A percentile compares a stretch with the other conserved stretches of the same genome.
Evolutionary conservation across 169 alveolate genomes (phyloP).

Genomic region (Plasmodium inui): DNA sequence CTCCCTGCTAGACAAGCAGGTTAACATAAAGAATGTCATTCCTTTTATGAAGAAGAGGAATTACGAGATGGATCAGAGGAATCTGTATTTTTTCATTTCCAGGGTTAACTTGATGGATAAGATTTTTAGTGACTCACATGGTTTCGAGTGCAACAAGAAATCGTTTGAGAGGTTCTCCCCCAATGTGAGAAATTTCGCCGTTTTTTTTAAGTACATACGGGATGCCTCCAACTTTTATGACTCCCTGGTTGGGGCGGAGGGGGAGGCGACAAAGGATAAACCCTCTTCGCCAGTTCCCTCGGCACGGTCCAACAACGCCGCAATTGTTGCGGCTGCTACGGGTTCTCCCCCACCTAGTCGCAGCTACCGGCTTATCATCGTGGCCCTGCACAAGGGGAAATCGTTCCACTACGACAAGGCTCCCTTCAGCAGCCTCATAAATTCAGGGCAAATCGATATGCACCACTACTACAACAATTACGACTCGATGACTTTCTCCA

Average conservation of each 20-base stretch:
- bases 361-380: slow-evolving; percentile 47
- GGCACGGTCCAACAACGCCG: background rate
- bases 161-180: slow-evolving; percentile 15
- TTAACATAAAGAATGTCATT: slow-evolving; percentile 46
- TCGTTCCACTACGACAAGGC: slow-evolving; percentile 30
- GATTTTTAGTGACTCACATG: slow-evolving; percentile 66
- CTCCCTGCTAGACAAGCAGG: slow-evolving; percentile 33
- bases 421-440: slow-evolving; percentile 24
- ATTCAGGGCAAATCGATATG: slow-evolving; percentile 5
- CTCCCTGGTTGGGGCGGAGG: background rate
- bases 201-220: slow-evolving; percentile 41
- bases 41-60: slow-evolving; percentile 53
- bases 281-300: background rate
- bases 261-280: background rate
- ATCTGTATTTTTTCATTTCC: slow-evolving; percentile 47
- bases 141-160: slow-evolving; percentile 53
- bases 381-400: slow-evolving; percentile 67
- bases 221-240: slow-evolving; percentile 64
- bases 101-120: slow-evolving; percentile 52
- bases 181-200: slow-evolving; percentile 41
- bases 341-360: background rate
- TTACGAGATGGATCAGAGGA: slow-evolving; percentile 47
- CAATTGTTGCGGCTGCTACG: too few relatives aligned
- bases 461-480: slow-evolving; percentile 45
- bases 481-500: slow-evolving; percentile 45